Percentiles rank a stretch among this genome's conserved stretches.
phyloP scores from a whole-genome alignment of 805 yeast species.

The Wickerhamomyces silvicola region DNA sequence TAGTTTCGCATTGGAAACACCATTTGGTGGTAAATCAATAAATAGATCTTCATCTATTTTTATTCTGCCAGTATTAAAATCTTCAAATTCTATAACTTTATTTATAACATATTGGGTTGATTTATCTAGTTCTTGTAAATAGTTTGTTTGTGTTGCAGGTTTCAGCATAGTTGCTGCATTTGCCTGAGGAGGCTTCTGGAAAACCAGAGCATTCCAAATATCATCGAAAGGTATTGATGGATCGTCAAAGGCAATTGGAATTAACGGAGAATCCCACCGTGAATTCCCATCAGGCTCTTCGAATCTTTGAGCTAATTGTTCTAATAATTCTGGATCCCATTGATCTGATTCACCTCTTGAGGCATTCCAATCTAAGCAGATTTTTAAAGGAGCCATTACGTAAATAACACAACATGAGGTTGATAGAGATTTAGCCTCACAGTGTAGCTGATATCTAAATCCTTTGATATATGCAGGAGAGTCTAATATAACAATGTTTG shows the following conservation, averaged over 20 bases:
- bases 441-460: slow-evolving; percentile 85
- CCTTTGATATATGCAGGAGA: slow-evolving; percentile 90
- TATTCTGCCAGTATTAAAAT: slow-evolving; percentile 34
- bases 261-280: slow-evolving; percentile 92
- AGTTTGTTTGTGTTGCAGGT: slow-evolving; percentile 72
- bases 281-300: slow-evolving; percentile 87
- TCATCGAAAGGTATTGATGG: slow-evolving; percentile 54
- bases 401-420: slow-evolving; percentile 84
- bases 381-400: slow-evolving; percentile 59
- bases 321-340: slow-evolving; percentile 64
- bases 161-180: slow-evolving; percentile 80
- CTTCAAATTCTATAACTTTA: slow-evolving; percentile 57
- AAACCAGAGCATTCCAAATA: slow-evolving; percentile 55
- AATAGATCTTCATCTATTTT: slow-evolving; percentile 35
- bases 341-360: slow-evolving; percentile 23
- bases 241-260: slow-evolving; percentile 55
- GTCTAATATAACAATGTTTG: slow-evolving; percentile 76
- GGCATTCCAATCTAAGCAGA: slow-evolving; percentile 58
- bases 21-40: slow-evolving; percentile 57
- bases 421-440: slow-evolving; percentile 81
- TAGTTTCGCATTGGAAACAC: slow-evolving; percentile 66
- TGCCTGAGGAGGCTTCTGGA: slow-evolving; percentile 56
- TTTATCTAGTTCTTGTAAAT: slow-evolving; percentile 70
- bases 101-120: slow-evolving; percentile 60
- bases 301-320: slow-evolving; percentile 71